These are phyloP conservation scores for Chaetothyriales sp. DNA, from an alignment of 2,329 filamentous ascomycete genomes.

Conservation along the genomic window DNA sequence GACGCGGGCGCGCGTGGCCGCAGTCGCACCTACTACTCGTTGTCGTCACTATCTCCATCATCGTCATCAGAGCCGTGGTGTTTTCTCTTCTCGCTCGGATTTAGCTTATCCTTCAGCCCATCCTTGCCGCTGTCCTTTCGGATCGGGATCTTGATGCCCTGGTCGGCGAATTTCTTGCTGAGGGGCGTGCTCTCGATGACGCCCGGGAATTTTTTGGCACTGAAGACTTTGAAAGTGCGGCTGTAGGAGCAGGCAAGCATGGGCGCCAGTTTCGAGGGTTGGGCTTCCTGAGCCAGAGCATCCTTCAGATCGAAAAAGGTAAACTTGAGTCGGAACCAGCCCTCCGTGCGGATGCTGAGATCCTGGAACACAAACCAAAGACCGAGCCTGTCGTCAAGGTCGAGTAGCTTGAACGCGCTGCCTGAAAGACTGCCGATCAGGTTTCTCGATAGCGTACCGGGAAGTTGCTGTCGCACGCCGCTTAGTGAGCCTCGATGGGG, in stretches of 20 bases:
- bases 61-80: conserved; percentile 28
- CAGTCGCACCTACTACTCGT: neutral
- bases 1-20: no score
- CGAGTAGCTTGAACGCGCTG: conserved; percentile 70
- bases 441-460: conserved; percentile 61
- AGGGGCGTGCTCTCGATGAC: conserved; percentile 85
- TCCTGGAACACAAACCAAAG: conserved; percentile 98
- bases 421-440: conserved; percentile 83
- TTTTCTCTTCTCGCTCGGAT: conserved; percentile 22
- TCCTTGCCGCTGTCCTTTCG: conserved; percentile 54
- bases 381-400: conserved; percentile 64
- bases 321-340: conserved; percentile 67
- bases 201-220: conserved; percentile 94
- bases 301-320: conserved; percentile 73
- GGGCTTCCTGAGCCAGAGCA: conserved; percentile 2
- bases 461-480: neutral
- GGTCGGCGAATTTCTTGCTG: conserved; percentile 81
- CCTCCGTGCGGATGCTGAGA: conserved; percentile 84
- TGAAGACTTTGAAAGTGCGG: conserved; percentile 82
- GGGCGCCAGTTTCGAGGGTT: conserved; percentile 27
- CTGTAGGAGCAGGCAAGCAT: conserved; percentile 77
- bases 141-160: conserved; percentile 95
- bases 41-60: conserved; percentile 2
- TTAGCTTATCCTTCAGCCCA: conserved; percentile 8
- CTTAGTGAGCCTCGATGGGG: neutral